Conservation (phyloP, 345 rosid species). For the Lenwebbia sp. region DNA sequence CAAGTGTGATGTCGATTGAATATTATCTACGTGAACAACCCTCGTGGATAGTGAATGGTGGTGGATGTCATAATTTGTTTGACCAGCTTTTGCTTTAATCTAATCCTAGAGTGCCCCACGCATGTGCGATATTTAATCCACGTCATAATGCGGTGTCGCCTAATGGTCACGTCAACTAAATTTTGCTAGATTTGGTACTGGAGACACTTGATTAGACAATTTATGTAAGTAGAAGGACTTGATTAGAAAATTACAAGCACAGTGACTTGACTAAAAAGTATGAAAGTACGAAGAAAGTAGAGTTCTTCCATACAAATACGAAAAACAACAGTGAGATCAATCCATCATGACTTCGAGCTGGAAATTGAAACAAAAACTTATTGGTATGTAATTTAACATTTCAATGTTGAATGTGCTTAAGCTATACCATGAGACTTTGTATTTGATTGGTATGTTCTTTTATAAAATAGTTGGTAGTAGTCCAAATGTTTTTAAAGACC, state of each 20-base stretch:
- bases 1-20: background rate
- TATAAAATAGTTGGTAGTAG: background rate
- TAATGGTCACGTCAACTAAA: no score
- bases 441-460: background rate
- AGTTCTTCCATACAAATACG: background rate
- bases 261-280: no score
- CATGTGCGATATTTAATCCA: no score
- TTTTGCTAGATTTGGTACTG: background rate
- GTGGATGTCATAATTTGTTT: background rate
- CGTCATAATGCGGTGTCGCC: no score
- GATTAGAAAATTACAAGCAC: no score
- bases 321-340: background rate
- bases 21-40: background rate
- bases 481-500: background rate
- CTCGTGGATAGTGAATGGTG: background rate
- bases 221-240: no score
- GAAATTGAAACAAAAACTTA: background rate
- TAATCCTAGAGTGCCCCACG: no score
- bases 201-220: no score
- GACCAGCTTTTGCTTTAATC: no score
- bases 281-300: no score
- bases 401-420: background rate
- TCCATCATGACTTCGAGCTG: background rate
- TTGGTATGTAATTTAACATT: rapidly evolving
- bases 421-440: background rate